phyloP scores from a whole-genome alignment of 192 early-diverging fungal species.

The Linnemannia hyalina region DNA sequence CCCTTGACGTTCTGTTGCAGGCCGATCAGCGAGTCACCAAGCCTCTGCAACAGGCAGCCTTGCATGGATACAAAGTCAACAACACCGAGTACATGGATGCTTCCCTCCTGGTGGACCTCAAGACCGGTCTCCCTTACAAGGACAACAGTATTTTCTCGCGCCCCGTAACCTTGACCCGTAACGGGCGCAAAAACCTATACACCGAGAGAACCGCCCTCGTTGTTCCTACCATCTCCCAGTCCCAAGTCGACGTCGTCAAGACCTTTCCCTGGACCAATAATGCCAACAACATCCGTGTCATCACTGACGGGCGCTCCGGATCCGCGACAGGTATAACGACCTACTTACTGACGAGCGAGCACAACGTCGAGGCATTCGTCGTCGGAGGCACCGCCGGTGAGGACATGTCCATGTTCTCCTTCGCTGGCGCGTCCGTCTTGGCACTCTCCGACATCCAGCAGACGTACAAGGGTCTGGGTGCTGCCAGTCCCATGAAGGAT shows the following conservation, averaged over 20 bases:
- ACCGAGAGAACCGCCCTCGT: neutral
- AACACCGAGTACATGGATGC: constrained; percentile 1
- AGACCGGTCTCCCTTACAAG: neutral
- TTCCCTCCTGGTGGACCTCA: neutral
- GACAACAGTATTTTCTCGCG: constrained; percentile 10
- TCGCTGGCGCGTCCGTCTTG: constrained; percentile 16
- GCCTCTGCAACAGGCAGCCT: neutral
- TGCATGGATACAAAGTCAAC: neutral
- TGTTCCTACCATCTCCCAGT: neutral
- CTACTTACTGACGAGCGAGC: neutral
- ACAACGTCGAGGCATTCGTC: constrained; percentile 8
- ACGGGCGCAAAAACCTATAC: constrained; percentile 5
- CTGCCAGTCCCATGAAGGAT: neutral
- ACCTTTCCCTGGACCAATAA: constrained; percentile 26
- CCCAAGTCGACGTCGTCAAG: neutral
- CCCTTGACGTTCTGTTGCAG: neutral
- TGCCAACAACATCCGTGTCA: constrained; percentile 18
- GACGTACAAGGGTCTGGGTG: neutral
- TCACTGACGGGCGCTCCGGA: constrained; percentile 31
- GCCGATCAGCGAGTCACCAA: neutral
- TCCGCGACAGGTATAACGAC: constrained; percentile 24
- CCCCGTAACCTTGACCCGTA: neutral
- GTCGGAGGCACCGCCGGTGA: constrained; percentile 11
- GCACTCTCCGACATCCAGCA: neutral
- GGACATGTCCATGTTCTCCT: constrained; percentile 24